Base-by-base conservation (phyloP, 352 stramenopile genomes). In the Globisporangium splendens region DNA sequence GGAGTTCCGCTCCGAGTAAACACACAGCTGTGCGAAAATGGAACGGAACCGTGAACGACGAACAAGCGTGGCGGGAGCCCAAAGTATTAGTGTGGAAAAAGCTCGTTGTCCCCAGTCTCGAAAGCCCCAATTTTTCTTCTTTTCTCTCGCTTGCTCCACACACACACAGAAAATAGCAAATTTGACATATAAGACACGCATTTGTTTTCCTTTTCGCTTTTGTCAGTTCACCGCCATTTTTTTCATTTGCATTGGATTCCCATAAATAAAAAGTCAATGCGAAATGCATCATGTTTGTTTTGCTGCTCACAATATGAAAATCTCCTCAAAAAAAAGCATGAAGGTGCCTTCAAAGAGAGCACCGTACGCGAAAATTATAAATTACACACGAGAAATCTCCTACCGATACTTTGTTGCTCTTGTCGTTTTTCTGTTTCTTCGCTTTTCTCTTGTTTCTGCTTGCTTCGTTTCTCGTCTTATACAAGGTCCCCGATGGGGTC, bases 1-100 rank as follows among this genome's bases (percentile, higher is more conserved):
- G 64, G 81, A 91, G 72, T 93, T 93, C 61, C 80, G 86, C 49
- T 92, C 83, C 65, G 84, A 89, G 56, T 91, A 91, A 71, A 4
- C 42, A 53, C 3, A 35, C 28, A 21, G 44, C 13, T 50, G 28
- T 31, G 24, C 39, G 21, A 11, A 28, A 18, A 24, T 14, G 14
- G 15, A 42, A 35, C 39, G 39, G 39, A 44, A 18, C 13, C 28
- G 10, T 35, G 28, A 35, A 10, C 28, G 28, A 8, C 28, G 28
- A 35, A 8, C 28, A 35, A 10, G 5, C 28, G 10, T 8, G 28
- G 28, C 28, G 28, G 28, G 28, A 35, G 28, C 28, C 28, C 28
- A 35, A 43, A 44, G 39, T 44, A 44, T 44, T 44, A 44, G 17
- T 12, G 10, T 44, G 39, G 8, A 5, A 18, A n/a, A 17, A 43